Conservation (phyloP, 176 grass and related monocot genomes). For the Juncus effusus region DNA sequence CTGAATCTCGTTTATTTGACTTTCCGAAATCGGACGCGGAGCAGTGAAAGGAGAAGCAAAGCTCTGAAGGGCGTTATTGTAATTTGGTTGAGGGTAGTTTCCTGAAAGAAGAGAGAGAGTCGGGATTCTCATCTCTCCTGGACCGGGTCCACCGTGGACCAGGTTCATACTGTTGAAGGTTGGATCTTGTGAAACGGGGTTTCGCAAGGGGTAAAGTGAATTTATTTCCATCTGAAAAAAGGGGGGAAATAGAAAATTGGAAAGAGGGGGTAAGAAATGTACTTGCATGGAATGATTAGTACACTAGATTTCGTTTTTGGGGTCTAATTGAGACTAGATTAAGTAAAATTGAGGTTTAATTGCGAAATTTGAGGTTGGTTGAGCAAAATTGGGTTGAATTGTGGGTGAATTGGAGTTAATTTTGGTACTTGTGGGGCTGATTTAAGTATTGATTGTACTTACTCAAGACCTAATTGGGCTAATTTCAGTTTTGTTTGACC, state of each 20-base stretch:
- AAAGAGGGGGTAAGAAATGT: not conserved
- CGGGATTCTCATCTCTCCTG: constrained; percentile 30
- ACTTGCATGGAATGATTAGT: too few relatives aligned
- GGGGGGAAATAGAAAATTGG: not conserved
- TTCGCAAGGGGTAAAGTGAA: constrained; percentile 33
- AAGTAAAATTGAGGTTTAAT: not conserved
- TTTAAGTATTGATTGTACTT: too few relatives aligned
- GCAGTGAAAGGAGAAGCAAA: constrained; percentile 1
- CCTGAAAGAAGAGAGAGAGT: constrained; percentile 42
- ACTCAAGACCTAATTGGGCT: too few relatives aligned
- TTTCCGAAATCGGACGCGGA: constrained; percentile 28
- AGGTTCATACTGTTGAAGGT: constrained; percentile 7
- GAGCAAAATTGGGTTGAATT: too few relatives aligned
- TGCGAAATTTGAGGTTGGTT: not conserved
- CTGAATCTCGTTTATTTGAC: constrained; percentile 26
- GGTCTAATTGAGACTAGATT: not conserved
- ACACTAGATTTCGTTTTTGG: not conserved
- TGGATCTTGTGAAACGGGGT: constrained; percentile 37
- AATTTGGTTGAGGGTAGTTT: constrained; percentile 28
- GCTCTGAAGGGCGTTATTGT: constrained; percentile 30
- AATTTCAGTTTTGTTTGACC: too few relatives aligned
- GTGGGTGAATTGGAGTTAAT: too few relatives aligned
- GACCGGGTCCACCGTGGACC: constrained; percentile 22
- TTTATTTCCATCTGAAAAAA: constrained; percentile 40
- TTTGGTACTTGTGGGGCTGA: too few relatives aligned